Base-by-base conservation (phyloP, 2,329 filamentous ascomycete genomes). In the Epichloe scottii region DNA sequence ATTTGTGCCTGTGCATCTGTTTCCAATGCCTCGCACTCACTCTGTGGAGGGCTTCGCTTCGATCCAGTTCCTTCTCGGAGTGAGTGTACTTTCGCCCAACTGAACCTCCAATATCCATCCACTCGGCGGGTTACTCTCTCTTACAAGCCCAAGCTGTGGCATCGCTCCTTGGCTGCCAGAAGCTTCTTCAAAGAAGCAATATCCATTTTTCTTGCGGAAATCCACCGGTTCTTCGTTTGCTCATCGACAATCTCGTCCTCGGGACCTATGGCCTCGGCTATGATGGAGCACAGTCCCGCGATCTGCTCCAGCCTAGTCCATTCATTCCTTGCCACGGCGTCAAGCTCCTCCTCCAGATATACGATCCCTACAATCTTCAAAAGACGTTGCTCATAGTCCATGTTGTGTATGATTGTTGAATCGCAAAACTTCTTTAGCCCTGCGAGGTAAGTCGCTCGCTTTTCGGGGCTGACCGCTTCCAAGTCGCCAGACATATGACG, bases 281-380 rank as follows among this genome's bases (percentile, higher is more conserved):
- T 55, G 15, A 61, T 51, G 1, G 57, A 59, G 51, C 60, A 64
- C 15, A 64, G 45, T 6, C 55, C 54, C 10, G 59, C 58, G 15
- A 60, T 60, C 17, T 55, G 54, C 19, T 53, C 50, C 41, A 66
- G 54, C 23, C 64, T 58, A 2, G 54, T 51, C 59, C 58, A 65
- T 15, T 65, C 55, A 1, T 54, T 51, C 12, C 41, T 51, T 11
- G 43, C 46, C 30, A 66, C 51, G 3, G 59, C 58, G 7, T 40
- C 51, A 35, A 58, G 44, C 54, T 68, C 65, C 47, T 68, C 65
- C 4, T 53, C 49, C 5, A 63, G 23, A 17, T 58, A 64, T 5
- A 62, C 49, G 17, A 66, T 59, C 14, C 52, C 55, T 12, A 56
- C 53, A 33, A 67, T 54, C 17, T 50, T 57, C 2, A 33, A 35